Evolutionary conservation across 495 filamentous ascomycete genomes (phyloP).

Genomic region (Cercophora sp.): DNA sequence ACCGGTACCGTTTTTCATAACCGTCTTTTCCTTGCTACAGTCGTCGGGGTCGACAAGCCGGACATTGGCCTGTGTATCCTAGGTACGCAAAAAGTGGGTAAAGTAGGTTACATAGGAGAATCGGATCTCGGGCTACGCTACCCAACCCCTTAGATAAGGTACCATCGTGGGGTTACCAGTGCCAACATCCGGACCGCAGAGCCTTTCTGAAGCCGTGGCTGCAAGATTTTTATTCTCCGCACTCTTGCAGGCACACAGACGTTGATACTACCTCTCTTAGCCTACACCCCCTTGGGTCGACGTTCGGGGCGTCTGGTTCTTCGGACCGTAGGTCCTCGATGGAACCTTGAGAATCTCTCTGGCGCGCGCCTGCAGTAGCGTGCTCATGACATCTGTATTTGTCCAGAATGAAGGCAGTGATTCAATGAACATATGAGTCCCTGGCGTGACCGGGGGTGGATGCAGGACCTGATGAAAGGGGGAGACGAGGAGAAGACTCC

Average conservation of each 20-base stretch:
- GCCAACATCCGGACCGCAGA: conserved; percentile 2
- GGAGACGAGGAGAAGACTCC: background rate
- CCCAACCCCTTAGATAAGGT: background rate
- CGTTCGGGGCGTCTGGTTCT: conserved; percentile 10
- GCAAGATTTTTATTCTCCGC: conserved; percentile 4
- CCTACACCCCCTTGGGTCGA: no score
- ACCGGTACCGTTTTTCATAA: no score
- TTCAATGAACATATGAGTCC: background rate
- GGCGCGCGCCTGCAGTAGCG: background rate
- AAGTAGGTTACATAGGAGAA: no score
- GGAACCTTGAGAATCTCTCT: conserved; percentile 8
- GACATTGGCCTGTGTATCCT: no score
- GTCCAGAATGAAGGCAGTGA: no score
- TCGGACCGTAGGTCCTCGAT: conserved; percentile 29
- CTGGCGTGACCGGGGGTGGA: background rate
- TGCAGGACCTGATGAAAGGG: conserved; percentile 6
- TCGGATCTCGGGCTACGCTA: background rate
- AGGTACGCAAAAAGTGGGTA: no score
- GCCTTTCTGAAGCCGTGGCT: background rate
- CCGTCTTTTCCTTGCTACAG: no score
- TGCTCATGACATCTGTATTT: no score
- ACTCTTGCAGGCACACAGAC: background rate
- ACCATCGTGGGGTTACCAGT: background rate
- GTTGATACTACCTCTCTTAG: no score
- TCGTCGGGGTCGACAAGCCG: no score